Evolutionary conservation across 495 filamentous ascomycete species (phyloP), one percentile per base, ranked within the genome.

Genomic region (Oleoguttula mirabilis): DNA sequence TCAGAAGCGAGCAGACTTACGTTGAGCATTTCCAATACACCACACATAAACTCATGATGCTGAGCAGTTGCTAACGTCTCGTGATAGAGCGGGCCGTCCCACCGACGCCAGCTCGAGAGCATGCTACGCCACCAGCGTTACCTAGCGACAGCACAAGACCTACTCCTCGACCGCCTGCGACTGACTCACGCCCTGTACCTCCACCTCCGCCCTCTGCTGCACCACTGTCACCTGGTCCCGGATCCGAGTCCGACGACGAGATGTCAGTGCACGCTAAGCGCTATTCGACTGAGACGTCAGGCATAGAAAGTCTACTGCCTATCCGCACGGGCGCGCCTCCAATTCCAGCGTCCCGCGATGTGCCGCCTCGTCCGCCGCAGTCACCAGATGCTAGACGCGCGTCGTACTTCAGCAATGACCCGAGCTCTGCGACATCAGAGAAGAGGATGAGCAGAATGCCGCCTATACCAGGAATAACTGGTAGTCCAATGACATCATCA

Each of bases 191-290:
- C n/a, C 52, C 52, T 25, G 36, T 48, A 5, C 47, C 81, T 2
- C 81, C 82, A 36, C 79, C 77, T 42, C 71, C 83, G 7, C 78
- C 79, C 28, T 61, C 68, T 45, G 79, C 69, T 31, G 63, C 62
- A 40, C 59, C 71, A 33, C 63, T 67, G 36, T 83, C 84, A 31
- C 78, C 72, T 22, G 87, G 78, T 48, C 70, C 76, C 43, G 88
- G 88, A 20, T 92, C 88, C 5, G 84, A 80, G 55, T 94, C 88
- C 8, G 92, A 93, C 61, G 92, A 96, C 61, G 90, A 98, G 56
- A 66, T 93, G 61, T 90, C 85, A n/a, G 62, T 75, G 36, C 70
- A 72, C 48, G 66, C 76, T 19, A 57, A 57, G 36, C 69, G 61
- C 33, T 34, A 67, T 25, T 74, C 72, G 7, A 40, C 73, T 32